phyloP scores from a whole-genome alignment of 192 early-diverging fungal genomes.

The Thamnidium elegans region DNA sequence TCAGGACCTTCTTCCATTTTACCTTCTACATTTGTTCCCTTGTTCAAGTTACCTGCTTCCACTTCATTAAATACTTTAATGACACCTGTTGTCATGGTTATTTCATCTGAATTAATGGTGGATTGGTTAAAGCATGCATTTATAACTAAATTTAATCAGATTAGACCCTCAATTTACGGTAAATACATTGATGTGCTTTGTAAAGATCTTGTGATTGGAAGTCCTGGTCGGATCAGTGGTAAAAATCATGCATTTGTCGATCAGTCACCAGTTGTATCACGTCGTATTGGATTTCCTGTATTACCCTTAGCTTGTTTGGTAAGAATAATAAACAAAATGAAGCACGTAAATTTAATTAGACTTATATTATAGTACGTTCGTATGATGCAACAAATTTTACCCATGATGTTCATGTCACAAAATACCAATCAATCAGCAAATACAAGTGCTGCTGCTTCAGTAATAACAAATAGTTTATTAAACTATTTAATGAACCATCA shows the following conservation, averaged over 20 bases:
- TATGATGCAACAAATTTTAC: constrained; percentile 35
- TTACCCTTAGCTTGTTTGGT: constrained; percentile 78
- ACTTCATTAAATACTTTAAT: constrained; percentile 65
- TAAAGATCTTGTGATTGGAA: constrained; percentile 73
- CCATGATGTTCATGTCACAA: constrained; percentile 30
- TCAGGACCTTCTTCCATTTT: constrained; percentile 62
- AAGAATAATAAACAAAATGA: constrained; percentile 31
- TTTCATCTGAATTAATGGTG: constrained; percentile 86
- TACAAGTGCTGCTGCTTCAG: constrained; percentile 7
- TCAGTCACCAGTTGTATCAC: constrained; percentile 71
- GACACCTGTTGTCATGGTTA: constrained; percentile 82
- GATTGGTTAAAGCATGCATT: constrained; percentile 99
- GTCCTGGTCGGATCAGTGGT: constrained; percentile 41
- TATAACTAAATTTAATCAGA: constrained; percentile 96
- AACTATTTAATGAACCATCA: constrained; percentile 27
- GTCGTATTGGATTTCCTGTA: constrained; percentile 77
- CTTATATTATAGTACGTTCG: constrained; percentile 21
- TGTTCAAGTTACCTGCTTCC: constrained; percentile 55
- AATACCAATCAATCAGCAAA: neutral
- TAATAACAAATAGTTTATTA: constrained; percentile 12
- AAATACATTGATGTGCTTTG: constrained; percentile 86
- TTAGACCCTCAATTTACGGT: constrained; percentile 82
- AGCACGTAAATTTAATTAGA: neutral
- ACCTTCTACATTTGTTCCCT: constrained; percentile 58
- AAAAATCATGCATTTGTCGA: constrained; percentile 56